Evolutionary conservation across 2,329 filamentous ascomycete genomes (phyloP).

Genomic region (Trichoderma polysporum): DNA sequence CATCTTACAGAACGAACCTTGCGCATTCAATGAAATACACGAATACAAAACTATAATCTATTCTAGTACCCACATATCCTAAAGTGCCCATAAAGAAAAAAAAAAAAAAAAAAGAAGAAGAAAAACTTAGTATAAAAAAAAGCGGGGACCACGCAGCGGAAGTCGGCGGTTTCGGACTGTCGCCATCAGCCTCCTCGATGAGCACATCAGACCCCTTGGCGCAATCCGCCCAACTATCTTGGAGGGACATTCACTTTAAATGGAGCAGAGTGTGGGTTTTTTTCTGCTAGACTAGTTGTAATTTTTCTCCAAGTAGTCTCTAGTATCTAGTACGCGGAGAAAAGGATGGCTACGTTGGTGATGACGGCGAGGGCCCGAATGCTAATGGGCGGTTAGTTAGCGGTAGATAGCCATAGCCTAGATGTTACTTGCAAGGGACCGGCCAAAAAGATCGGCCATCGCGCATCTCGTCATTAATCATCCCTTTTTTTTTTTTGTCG

Average conservation of each 20-base stretch:
- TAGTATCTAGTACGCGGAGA: background rate
- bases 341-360: background rate
- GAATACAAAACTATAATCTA: too few species aligned
- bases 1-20: background rate
- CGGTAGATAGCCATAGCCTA: too few species aligned
- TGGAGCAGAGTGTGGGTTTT: conserved; percentile 10
- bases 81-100: background rate
- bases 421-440: background rate
- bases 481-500: background rate
- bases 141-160: conserved; percentile 10
- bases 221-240: background rate
- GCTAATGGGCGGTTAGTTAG: background rate
- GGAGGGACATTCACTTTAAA: background rate
- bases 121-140: background rate
- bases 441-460: background rate
- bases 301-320: background rate
- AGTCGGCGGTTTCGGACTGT: conserved; percentile 27
- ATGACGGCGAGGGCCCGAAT: conserved; percentile 8
- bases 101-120: background rate
- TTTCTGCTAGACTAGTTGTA: background rate
- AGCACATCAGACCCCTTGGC: conserved; percentile 16
- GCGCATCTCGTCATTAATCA: background rate
- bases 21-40: too few species aligned
- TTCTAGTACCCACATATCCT: too few species aligned
- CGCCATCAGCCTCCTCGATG: conserved; percentile 27